Base-by-base conservation (phyloP, 108 stramenopile genomes). In the Fragilariopsis cylindrus region DNA sequence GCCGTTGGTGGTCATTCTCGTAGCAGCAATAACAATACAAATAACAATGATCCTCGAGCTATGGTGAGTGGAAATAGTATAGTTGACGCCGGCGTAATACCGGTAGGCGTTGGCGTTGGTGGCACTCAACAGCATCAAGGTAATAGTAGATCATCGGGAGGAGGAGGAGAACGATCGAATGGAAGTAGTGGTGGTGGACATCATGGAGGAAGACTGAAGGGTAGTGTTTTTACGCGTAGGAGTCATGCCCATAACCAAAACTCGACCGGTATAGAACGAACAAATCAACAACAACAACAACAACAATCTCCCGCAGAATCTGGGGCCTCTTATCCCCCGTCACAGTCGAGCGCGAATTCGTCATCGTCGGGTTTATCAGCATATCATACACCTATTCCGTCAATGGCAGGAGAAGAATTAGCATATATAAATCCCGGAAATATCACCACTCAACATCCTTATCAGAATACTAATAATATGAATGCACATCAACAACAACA, bases 401-500 rank as follows among this genome's bases (percentile, higher is more conserved):
- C 15, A n/a, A 68, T 68, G 67, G 48, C 12, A 18, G 67, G 67
- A 68, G 67, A 68, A 18, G 67, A 68, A 3, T 44, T 68, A n/a
- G 49, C 45, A 7, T 68, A 68, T 48, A 57, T 58, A n/a, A n/a
- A 52, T 55, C 52, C n/a, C 7, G 42, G 30, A 30, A 30, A 30
- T 30, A 30, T 30, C 30, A 30, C 30, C 30, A 30, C 11, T 5
- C 52, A 30, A 70, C 69, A 70, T 13, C 52, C 43, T 9, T 52
- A 55, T 19, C 49, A 55, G 8, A 16, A 57, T 9, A 16, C 12
- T 30, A 18, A 12, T 16, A 52, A 7, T 18, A 48, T 53, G 44
- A 69, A 5, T 21, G 16, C 5, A 64, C 75, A 76, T 7, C 64
- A 66, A 15, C 72, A 63, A 39, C 69, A 69, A 55, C 74, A 75